These are phyloP conservation scores for Alnus glutinosa DNA, from an alignment of 306 rosid genomes.

Conservation along the genomic window DNA sequence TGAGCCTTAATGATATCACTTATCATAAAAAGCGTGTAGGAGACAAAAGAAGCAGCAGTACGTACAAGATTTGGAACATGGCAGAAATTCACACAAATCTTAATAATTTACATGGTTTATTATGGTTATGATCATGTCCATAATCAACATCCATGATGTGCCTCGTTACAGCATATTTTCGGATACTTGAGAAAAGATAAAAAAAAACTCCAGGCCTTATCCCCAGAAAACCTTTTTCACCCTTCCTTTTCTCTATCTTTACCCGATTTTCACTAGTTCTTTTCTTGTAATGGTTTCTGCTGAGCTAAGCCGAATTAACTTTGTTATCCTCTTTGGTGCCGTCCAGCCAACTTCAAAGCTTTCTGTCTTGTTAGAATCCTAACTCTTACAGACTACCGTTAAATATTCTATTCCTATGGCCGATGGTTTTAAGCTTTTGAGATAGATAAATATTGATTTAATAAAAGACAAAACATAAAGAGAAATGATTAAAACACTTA, in stretches of 20 bases:
- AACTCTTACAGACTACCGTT: too few species aligned
- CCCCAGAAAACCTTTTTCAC: conserved; percentile 14
- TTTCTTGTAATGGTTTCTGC: conserved; percentile 33
- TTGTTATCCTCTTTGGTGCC: conserved; percentile 19
- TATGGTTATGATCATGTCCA: background rate
- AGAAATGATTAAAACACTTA: too few species aligned
- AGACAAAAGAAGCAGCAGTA: background rate
- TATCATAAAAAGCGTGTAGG: background rate
- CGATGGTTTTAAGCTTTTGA: too few species aligned
- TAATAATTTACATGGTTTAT: background rate
- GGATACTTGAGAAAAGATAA: background rate
- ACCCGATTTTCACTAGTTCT: background rate
- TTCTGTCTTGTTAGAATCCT: background rate
- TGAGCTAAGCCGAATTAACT: conserved; percentile 35
- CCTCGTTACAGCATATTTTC: background rate
- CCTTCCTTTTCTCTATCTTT: conserved; percentile 12
- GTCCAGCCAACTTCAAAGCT: conserved; percentile 34
- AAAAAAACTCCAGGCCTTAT: conserved; percentile 9
- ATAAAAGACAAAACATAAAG: background rate
- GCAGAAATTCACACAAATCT: background rate
- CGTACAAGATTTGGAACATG: background rate
- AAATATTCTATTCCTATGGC: too few species aligned
- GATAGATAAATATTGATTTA: too few species aligned
- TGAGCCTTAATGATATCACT: background rate
- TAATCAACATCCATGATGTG: background rate